A percentile compares a stretch with the other conserved stretches of the same genome.
These are phyloP conservation scores for Brassica carinata DNA, from an alignment of 345 rosid genomes.

Conservation along the genomic window DNA sequence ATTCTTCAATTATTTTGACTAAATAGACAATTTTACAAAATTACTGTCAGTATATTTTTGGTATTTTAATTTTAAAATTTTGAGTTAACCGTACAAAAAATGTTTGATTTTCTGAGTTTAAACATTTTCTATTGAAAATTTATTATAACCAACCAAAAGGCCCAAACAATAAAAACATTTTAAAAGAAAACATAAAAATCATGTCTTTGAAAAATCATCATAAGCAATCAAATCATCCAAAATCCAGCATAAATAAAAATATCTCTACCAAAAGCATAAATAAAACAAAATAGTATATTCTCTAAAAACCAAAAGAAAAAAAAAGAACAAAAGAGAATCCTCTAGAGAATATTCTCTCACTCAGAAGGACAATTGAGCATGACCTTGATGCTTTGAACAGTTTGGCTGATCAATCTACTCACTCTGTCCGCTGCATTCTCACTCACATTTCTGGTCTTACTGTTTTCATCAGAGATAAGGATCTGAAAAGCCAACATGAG, in stretches of 20 bases:
- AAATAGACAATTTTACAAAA: background rate
- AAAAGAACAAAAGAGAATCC: background rate
- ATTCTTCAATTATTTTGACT: background rate
- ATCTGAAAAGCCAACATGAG: constrained; percentile 70
- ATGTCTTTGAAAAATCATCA: background rate
- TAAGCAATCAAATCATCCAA: background rate
- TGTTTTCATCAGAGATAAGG: constrained; percentile 38
- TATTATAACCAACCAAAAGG: background rate
- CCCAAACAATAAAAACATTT: background rate
- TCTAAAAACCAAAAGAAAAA: constrained; percentile 6
- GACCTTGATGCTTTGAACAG: constrained; percentile 53
- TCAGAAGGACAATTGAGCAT: constrained; percentile 43
- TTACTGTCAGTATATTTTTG: background rate
- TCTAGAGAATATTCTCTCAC: constrained; percentile 34
- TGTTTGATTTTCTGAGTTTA: background rate
- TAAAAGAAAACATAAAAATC: background rate
- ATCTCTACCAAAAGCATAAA: background rate
- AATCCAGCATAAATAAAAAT: constrained; percentile 1
- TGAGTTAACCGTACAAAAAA: background rate
- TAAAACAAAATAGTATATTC: constrained; percentile 24
- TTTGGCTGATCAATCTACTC: constrained; percentile 55
- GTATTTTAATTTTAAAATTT: background rate
- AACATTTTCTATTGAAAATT: background rate
- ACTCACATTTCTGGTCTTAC: constrained; percentile 23
- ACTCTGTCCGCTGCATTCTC: constrained; percentile 53